These are phyloP conservation scores for Lasiodiplodia gonubiensis DNA, from an alignment of 2,329 filamentous ascomycete genomes.

Conservation along the genomic window DNA sequence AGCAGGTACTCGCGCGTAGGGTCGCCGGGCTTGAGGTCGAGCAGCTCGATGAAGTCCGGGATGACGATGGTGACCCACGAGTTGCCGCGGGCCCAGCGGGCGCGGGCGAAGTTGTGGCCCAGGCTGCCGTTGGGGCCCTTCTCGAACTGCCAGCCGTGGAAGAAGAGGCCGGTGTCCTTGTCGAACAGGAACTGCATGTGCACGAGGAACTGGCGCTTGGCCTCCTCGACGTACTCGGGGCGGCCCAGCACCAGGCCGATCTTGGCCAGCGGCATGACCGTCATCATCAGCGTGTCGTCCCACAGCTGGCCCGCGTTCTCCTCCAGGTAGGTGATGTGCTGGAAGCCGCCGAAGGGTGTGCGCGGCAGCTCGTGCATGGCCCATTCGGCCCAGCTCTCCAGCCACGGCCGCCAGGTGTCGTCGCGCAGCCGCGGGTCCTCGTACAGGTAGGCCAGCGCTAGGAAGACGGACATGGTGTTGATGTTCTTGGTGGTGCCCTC, in stretches of 20 bases:
- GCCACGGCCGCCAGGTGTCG: slow-evolving; percentile 73
- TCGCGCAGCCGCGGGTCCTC: slow-evolving; percentile 68
- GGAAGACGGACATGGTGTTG: slow-evolving; percentile 81
- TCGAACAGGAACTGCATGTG: slow-evolving; percentile 83
- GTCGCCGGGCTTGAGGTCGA: slow-evolving; percentile 65
- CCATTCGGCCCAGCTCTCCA: slow-evolving; percentile 84
- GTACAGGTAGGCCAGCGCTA: slow-evolving; percentile 78
- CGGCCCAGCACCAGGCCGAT: slow-evolving; percentile 73
- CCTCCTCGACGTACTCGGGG: slow-evolving; percentile 76
- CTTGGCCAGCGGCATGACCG: slow-evolving; percentile 78
- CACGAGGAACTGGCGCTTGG: slow-evolving; percentile 76
- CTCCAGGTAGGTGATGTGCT: slow-evolving; percentile 75
- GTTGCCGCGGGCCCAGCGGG: slow-evolving; percentile 66
- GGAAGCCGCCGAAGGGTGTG: slow-evolving; percentile 74
- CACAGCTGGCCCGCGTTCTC: slow-evolving; percentile 77
- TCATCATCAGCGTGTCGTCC: slow-evolving; percentile 92
- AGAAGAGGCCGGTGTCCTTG: slow-evolving; percentile 73
- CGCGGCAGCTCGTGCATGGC: slow-evolving; percentile 76
- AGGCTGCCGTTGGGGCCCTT: slow-evolving; percentile 48
- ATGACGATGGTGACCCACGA: slow-evolving; percentile 84
- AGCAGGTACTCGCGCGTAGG: slow-evolving; percentile 65
- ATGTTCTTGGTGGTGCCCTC: slow-evolving; percentile 83
- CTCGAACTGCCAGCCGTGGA: slow-evolving; percentile 82
- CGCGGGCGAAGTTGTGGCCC: slow-evolving; percentile 63
- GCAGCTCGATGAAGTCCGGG: slow-evolving; percentile 77